phyloP scores from a whole-genome alignment of 1,284 basidiomycete species.

The Lignosus rhinocerotis region DNA sequence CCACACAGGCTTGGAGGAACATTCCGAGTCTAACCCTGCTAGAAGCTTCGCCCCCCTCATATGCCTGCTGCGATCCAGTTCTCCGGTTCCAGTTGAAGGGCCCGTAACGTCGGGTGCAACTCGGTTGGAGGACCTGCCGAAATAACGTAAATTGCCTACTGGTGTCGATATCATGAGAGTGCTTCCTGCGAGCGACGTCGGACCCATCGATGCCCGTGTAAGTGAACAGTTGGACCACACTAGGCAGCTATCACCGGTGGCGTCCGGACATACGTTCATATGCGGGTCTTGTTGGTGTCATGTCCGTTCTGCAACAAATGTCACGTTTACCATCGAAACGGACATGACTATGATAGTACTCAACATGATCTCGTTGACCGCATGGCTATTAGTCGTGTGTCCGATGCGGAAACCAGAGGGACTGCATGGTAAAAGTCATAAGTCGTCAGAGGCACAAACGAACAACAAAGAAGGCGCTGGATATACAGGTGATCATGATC shows the following conservation, averaged over 20 bases:
- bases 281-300: no score
- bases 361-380: no score
- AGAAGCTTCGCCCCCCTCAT: not conserved
- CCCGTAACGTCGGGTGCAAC: not conserved
- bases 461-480: not conserved
- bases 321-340: no score
- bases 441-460: not conserved
- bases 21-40: slow-evolving; percentile 11
- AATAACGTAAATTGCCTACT: not conserved
- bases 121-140: not conserved
- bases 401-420: no score
- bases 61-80: not conserved
- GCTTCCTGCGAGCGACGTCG: slow-evolving; percentile 17
- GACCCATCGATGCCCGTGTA: not conserved
- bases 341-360: no score
- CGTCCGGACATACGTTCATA: no score
- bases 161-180: not conserved
- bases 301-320: no score
- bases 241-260: no score
- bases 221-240: not conserved
- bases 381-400: no score
- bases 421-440: no score
- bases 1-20: slow-evolving; percentile 5
- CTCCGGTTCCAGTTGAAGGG: not conserved
- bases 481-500: not conserved